Percentiles rank a stretch among this genome's conserved stretches.
Conservation (phyloP, 2,329 filamentous ascomycete genomes). For the Tolypocladium sp. region DNA sequence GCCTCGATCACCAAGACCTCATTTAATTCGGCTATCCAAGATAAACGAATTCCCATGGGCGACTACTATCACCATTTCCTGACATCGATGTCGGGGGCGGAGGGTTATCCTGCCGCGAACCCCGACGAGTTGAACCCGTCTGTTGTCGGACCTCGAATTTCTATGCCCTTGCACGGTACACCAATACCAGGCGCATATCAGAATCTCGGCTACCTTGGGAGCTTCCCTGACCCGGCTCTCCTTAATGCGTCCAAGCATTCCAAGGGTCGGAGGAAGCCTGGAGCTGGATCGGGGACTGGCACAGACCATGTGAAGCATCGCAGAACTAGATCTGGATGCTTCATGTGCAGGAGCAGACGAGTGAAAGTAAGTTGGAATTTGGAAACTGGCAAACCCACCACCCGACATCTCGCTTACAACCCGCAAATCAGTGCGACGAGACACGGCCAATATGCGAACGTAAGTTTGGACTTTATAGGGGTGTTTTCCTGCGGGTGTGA, state of each 20-base stretch:
- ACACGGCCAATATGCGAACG: slow-evolving; percentile 75
- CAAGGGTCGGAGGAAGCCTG: slow-evolving; percentile 42
- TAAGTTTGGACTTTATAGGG: slow-evolving; percentile 25
- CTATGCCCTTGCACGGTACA: slow-evolving; percentile 17
- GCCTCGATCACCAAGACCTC: background rate
- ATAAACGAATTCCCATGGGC: slow-evolving; percentile 29
- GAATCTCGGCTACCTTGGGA: slow-evolving; percentile 38
- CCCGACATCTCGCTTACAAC: slow-evolving; percentile 11
- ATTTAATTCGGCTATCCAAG: no score
- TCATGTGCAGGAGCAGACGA: slow-evolving; percentile 76
- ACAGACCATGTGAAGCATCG: slow-evolving; percentile 77
- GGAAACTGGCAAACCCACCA: slow-evolving; percentile 7
- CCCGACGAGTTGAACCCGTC: slow-evolving; percentile 30
- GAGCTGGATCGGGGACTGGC: slow-evolving; percentile 31
- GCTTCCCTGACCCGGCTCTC: slow-evolving; percentile 39
- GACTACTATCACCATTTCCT: slow-evolving; percentile 49
- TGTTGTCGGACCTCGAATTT: slow-evolving; percentile 19
- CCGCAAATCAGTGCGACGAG: slow-evolving; percentile 73
- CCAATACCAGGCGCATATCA: slow-evolving; percentile 34
- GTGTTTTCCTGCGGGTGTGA: background rate
- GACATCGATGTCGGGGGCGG: slow-evolving; percentile 39
- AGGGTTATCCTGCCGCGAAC: slow-evolving; percentile 26
- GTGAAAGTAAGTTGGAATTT: slow-evolving; percentile 55
- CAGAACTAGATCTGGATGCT: slow-evolving; percentile 88
- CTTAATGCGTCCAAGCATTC: slow-evolving; percentile 38